phyloP scores from a whole-genome alignment of 257 asterid genomes.

The Lithospermum erythrorhizon region DNA sequence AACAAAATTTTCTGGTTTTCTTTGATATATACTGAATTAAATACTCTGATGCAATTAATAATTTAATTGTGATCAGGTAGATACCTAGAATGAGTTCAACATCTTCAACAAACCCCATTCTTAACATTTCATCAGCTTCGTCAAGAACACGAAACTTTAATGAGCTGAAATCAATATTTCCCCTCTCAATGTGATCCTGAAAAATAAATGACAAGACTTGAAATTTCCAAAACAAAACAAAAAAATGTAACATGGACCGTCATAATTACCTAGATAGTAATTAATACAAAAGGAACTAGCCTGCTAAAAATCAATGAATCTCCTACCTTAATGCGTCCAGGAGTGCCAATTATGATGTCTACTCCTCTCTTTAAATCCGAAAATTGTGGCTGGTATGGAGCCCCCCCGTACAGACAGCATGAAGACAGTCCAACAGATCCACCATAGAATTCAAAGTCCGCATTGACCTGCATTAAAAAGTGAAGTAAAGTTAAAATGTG shows the following conservation, averaged over 20 bases:
- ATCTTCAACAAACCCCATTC: conserved; percentile 98
- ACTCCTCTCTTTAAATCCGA: conserved; percentile 65
- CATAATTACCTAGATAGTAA: too few species aligned
- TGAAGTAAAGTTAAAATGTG: background rate
- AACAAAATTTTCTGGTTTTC: background rate
- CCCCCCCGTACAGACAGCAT: conserved; percentile 83
- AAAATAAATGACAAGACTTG: conserved; percentile 1
- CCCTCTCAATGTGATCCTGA: conserved; percentile 87
- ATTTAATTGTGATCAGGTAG: background rate
- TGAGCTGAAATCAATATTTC: conserved; percentile 60
- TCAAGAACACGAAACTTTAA: conserved; percentile 91
- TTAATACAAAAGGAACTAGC: background rate
- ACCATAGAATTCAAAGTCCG: conserved; percentile 77
- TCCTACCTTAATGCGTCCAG: conserved; percentile 85
- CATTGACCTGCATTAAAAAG: conserved; percentile 36
- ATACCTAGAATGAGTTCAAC: conserved; percentile 94
- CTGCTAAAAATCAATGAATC: background rate
- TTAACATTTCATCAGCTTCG: conserved; percentile 98
- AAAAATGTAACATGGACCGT: background rate
- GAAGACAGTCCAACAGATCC: conserved; percentile 59
- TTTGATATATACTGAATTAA: background rate
- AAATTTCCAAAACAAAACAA: too few species aligned
- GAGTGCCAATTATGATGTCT: conserved; percentile 78
- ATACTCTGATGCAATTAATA: background rate
- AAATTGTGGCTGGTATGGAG: conserved; percentile 58